phyloP scores from a whole-genome alignment of 2,329 filamentous ascomycete species.

The Fusarium pseudoanthophilum region DNA sequence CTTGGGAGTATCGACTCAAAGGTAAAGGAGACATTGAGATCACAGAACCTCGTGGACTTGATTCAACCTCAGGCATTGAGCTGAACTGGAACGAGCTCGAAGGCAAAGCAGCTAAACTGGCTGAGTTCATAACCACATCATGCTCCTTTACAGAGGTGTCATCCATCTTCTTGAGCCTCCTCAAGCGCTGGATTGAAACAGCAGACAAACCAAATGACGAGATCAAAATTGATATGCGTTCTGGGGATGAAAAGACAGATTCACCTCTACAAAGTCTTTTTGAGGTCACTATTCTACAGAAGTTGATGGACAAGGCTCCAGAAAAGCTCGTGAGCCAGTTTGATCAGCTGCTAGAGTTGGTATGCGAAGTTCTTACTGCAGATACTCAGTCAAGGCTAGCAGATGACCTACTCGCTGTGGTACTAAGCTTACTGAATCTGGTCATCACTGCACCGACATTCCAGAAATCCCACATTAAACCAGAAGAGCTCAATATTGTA shows the following conservation, averaged over 20 bases:
- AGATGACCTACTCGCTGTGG: constrained; percentile 62
- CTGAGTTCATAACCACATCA: constrained; percentile 60
- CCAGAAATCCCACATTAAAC: constrained; percentile 58
- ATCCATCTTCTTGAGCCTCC: constrained; percentile 68
- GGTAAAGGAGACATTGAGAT: constrained; percentile 64
- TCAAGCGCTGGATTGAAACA: constrained; percentile 65
- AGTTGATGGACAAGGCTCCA: constrained; percentile 70
- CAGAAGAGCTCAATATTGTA: constrained; percentile 56
- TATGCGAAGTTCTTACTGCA: constrained; percentile 67
- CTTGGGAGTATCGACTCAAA: constrained; percentile 65
- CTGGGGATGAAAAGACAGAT: constrained; percentile 43
- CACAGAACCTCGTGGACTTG: constrained; percentile 47
- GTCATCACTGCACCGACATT: constrained; percentile 69
- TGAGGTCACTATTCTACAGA: constrained; percentile 71
- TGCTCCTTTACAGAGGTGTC: constrained; percentile 68
- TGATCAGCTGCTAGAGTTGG: constrained; percentile 71
- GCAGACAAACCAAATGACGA: constrained; percentile 42
- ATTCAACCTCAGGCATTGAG: constrained; percentile 33
- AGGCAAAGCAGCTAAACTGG: constrained; percentile 58
- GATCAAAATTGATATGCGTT: constrained; percentile 45
- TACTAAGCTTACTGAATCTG: constrained; percentile 70
- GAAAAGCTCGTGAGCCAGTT: constrained; percentile 73
- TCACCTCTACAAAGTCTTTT: constrained; percentile 62
- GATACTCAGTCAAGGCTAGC: constrained; percentile 55
- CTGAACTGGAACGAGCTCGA: constrained; percentile 59